Base-by-base conservation (phyloP, 2,329 filamentous ascomycete species). In the Myriosclerotinia curreyana region DNA sequence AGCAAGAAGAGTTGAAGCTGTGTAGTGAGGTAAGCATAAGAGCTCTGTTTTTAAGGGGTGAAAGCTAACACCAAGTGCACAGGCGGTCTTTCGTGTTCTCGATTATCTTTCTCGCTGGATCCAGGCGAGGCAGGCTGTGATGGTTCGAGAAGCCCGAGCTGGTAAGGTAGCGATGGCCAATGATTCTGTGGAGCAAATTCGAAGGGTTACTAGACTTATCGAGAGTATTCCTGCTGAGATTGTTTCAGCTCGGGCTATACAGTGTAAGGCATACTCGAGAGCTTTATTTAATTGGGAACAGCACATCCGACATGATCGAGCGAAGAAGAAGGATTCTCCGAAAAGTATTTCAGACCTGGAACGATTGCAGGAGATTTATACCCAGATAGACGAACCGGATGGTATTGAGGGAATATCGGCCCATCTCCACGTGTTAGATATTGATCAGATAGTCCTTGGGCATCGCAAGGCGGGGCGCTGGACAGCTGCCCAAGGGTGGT, bases 401-500 rank as follows among this genome's bases (percentile, higher is more conserved):
- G 93, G 94, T 1, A 87, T 99, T 42, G 93, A 98, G 74, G 95
- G 95, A 3, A 94, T 99, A 66, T 96, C 94, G 1, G 87, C 92
- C 25, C 90, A 95, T 74, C 80, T 98, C 3, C 89, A 90, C 65
- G 86, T 92, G 14, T 80, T 98, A n/a, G 91, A 96, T 69, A 88
- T 97, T 58, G 90, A 96, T 66, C 94, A 97, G 74, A 93, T 98
- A 74, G 89, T 97, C 40, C 81, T 97, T 63, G 92, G 96, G 71
- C 92, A 99, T 77, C 86, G 90, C 64, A 98, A 96, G 75, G 91
- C 93, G 25, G 95, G 95, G 5, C 83, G 93, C 67, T 99, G 95
- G 93, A 88, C 91, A 20, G 91, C 94, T 60, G 95, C 93, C 31
- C 95, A 98, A 77, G 96, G 91, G 68, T 99, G 96, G 95, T 98